Evolutionary conservation across 2,329 filamentous ascomycete species (phyloP).

Genomic region (Aphanocladium album): DNA sequence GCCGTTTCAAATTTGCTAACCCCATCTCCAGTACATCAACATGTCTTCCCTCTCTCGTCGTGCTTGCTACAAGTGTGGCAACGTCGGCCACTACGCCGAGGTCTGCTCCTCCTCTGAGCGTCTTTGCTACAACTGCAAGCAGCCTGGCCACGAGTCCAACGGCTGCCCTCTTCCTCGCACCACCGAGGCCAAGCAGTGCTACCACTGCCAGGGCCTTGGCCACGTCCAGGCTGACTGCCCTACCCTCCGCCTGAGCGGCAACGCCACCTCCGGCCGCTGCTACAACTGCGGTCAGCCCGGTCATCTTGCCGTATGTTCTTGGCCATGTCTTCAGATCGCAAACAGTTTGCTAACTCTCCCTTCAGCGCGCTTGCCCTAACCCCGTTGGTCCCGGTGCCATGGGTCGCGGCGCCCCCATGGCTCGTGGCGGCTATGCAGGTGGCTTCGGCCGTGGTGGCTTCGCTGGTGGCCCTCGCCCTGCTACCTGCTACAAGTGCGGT

Average conservation of each 20-base stretch:
- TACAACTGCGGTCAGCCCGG: constrained; percentile 94
- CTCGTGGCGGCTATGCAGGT: constrained; percentile 63
- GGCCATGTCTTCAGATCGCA: not conserved
- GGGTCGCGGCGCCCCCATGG: constrained; percentile 61
- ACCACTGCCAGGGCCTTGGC: constrained; percentile 97
- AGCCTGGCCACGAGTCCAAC: constrained; percentile 84
- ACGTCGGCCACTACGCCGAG: constrained; percentile 76
- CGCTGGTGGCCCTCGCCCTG: constrained; percentile 61
- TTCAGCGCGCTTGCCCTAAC: constrained; percentile 77
- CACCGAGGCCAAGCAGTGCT: constrained; percentile 99
- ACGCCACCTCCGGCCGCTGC: constrained; percentile 78
- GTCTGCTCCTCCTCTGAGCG: constrained; percentile 97
- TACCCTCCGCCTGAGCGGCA: constrained; percentile 84
- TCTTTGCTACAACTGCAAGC: constrained; percentile 91
- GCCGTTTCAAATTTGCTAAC: not conserved
- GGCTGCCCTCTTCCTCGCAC: constrained; percentile 94
- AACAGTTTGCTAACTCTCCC: not conserved
- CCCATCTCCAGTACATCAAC: constrained; percentile 29
- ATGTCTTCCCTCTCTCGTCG: constrained; percentile 80
- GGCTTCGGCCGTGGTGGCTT: constrained; percentile 69
- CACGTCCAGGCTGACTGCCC: constrained; percentile 99
- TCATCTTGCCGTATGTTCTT: constrained; percentile 72
- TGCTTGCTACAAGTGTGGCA: constrained; percentile 80
- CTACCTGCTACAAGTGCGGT: constrained; percentile 70
- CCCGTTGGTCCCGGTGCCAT: constrained; percentile 55